Evolutionary conservation across 768 basidiomycete genomes (phyloP), one percentile per base, ranked within the genome.

Genomic region (Pleurotus tuber-regium): DNA sequence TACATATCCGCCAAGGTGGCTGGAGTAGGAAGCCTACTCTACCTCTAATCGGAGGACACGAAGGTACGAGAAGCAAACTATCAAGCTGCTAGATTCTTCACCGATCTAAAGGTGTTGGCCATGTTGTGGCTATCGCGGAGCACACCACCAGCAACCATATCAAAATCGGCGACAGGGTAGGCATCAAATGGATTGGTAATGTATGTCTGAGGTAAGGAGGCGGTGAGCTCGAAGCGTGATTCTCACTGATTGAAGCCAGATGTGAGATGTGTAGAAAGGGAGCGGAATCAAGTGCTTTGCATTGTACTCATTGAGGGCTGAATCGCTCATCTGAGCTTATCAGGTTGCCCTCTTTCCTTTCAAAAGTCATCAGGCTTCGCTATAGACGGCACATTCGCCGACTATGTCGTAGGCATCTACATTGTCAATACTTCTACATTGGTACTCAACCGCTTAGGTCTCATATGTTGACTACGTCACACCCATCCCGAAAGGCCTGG

Each of bases 201-300:
- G 64, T 67, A 0, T 75, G 74, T 50, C 57, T 70, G 50, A 70
- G 64, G 71, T 74, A 43, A n/a, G 60, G n/a, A n/a, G n/a, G n/a
- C n/a, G n/a, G n/a, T n/a, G n/a, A n/a, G n/a, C n/a, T n/a, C n/a
- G n/a, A n/a, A n/a, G n/a, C n/a, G n/a, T n/a, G n/a, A n/a, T n/a
- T n/a, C n/a, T n/a, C n/a, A n/a, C n/a, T n/a, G n/a, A n/a, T n/a
- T n/a, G n/a, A n/a, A n/a, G n/a, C n/a, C 43, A 76, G 73, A 40
- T 92, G 89, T 61, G 84, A 89, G 63, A 79, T 78, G 64, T 93
- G 90, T 67, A 73, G 83, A 38, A 75, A 76, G 47, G 89, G 87
- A 1, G 63, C 77, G 52, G 89, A 92, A 57, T 52, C 77, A 51
- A 58, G 63, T 70, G 25, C 50, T 63, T 41, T 3, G 3, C 11